Percentiles rank a stretch among this genome's conserved stretches.
These are phyloP conservation scores for Omphalotus olearius DNA, from an alignment of 1,284 basidiomycete genomes.

Conservation along the genomic window DNA sequence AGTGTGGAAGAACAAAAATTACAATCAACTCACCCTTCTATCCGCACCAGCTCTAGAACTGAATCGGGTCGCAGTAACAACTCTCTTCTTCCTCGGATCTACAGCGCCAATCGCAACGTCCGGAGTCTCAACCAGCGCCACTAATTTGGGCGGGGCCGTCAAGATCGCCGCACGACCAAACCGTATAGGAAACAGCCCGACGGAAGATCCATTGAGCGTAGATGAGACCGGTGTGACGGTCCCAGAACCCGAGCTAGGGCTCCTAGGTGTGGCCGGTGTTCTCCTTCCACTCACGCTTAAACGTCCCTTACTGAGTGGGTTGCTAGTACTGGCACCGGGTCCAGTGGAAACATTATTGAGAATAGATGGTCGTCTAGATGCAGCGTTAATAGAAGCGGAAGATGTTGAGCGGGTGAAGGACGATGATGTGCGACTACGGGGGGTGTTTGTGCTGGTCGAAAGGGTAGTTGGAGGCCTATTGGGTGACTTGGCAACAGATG, in stretches of 20 bases:
- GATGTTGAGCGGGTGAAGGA: slow-evolving; percentile 39
- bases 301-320: slow-evolving; percentile 22
- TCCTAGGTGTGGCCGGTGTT: slow-evolving; percentile 37
- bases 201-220: slow-evolving; percentile 22
- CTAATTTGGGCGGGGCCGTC: slow-evolving; percentile 73
- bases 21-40: slow-evolving; percentile 51
- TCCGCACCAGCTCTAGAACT: slow-evolving; percentile 78
- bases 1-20: slow-evolving; percentile 5
- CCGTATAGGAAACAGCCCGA: slow-evolving; percentile 37
- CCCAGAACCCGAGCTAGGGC: slow-evolving; percentile 37
- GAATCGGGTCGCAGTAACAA: slow-evolving; percentile 83
- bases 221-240: slow-evolving; percentile 33
- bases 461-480: background rate
- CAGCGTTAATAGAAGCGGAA: slow-evolving; percentile 31
- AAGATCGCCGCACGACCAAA: slow-evolving; percentile 68
- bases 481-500: slow-evolving; percentile 10
- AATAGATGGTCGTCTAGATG: slow-evolving; percentile 40
- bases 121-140: slow-evolving; percentile 79
- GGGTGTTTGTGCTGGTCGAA: background rate
- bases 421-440: slow-evolving; percentile 32
- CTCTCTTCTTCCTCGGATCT: slow-evolving; percentile 74
- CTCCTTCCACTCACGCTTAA: slow-evolving; percentile 25
- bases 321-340: slow-evolving; percentile 1
- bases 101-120: slow-evolving; percentile 81
- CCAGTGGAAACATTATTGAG: slow-evolving; percentile 22